Conservation (phyloP, 1,284 basidiomycete species). For the Microbotryum saponariae region DNA sequence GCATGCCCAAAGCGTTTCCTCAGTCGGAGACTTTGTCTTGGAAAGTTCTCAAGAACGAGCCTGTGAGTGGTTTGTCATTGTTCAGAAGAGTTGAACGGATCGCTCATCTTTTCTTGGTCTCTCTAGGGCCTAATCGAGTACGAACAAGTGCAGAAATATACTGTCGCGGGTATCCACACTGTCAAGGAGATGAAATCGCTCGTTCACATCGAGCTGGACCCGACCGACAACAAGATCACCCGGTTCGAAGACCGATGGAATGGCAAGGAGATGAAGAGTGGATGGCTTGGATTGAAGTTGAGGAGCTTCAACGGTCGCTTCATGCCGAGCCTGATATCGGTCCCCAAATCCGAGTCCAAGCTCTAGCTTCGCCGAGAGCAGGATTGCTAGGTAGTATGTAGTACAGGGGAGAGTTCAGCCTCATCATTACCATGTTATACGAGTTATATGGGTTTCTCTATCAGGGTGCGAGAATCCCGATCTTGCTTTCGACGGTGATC, state of each 20-base stretch:
- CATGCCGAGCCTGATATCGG: no score
- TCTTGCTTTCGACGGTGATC: no score
- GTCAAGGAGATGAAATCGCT: slow-evolving; percentile 4
- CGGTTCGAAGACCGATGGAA: slow-evolving; percentile 7
- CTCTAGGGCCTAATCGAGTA: background rate
- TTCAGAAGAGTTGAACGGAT: background rate
- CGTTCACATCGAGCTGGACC: slow-evolving; percentile 3
- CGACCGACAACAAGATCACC: background rate
- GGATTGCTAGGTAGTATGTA: no score
- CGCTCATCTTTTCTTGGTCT: background rate
- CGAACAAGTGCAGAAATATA: slow-evolving; percentile 6
- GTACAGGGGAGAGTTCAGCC: no score
- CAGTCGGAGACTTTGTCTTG: slow-evolving; percentile 3
- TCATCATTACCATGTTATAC: no score
- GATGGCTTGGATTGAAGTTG: no score
- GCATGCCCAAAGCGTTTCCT: slow-evolving; percentile 6
- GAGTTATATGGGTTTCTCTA: no score
- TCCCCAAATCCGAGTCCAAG: no score
- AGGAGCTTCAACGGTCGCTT: no score
- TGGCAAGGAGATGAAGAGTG: background rate
- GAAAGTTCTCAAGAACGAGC: background rate
- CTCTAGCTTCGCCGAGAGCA: no score
- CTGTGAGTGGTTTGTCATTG: no score
- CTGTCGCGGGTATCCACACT: background rate
- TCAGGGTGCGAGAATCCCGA: no score